Conservation (phyloP, 805 yeast species). For the Komagataella pseudopastoris region DNA sequence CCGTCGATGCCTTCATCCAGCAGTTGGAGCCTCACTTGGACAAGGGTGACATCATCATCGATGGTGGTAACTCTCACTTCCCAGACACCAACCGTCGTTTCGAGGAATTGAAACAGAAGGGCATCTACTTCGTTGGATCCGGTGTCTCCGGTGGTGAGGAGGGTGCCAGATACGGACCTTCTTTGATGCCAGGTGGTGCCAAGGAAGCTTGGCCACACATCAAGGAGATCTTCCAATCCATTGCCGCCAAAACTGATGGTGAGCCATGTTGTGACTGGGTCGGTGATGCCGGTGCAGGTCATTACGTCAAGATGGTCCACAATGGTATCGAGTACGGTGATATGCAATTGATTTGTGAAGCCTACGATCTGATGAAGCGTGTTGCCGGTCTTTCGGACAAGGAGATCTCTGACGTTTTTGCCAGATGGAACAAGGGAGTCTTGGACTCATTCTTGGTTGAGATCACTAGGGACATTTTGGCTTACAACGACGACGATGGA, state of each 20-base stretch:
- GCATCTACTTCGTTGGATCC: slow-evolving; percentile 88
- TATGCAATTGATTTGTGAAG: slow-evolving; percentile 98
- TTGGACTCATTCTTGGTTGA: slow-evolving; percentile 94
- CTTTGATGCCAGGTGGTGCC: slow-evolving; percentile 99
- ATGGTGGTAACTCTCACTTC: slow-evolving; percentile 99
- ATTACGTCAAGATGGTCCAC: slow-evolving; percentile 98
- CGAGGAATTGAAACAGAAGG: slow-evolving; percentile 78
- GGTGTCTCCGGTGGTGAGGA: slow-evolving; percentile 99
- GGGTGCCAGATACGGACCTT: slow-evolving; percentile 99
- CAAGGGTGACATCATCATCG: slow-evolving; percentile 95
- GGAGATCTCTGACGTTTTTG: slow-evolving; percentile 88
- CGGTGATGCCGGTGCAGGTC: slow-evolving; percentile 98
- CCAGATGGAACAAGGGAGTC: slow-evolving; percentile 94
- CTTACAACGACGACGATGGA: slow-evolving; percentile 81
- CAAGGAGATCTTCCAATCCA: slow-evolving; percentile 90
- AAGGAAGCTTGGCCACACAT: slow-evolving; percentile 98
- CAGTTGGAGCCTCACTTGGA: slow-evolving; percentile 86
- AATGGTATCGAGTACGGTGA: slow-evolving; percentile 99
- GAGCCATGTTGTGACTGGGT: slow-evolving; percentile 99
- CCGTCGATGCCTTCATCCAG: slow-evolving; percentile 85
- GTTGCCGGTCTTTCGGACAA: slow-evolving; percentile 80
- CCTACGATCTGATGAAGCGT: slow-evolving; percentile 91
- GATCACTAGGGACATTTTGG: slow-evolving; percentile 90
- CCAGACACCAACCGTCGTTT: slow-evolving; percentile 97
- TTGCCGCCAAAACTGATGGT: slow-evolving; percentile 93